Conservation (phyloP, 768 basidiomycete genomes). For the Suillus luteus region DNA sequence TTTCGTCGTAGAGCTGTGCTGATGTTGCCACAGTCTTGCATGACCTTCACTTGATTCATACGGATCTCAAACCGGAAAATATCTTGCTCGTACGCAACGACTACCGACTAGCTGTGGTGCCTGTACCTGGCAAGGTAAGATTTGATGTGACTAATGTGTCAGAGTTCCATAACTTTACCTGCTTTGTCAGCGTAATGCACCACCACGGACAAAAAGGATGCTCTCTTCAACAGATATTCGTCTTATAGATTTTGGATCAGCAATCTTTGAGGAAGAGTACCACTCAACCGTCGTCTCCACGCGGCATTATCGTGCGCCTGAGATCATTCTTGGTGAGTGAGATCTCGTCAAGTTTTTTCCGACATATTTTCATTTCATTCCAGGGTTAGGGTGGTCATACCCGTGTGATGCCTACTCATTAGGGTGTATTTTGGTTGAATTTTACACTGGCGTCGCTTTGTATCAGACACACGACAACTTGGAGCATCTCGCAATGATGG, state of each 20-base stretch:
- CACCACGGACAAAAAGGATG: constrained; percentile 72
- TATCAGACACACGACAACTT: constrained; percentile 99
- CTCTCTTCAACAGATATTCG: constrained; percentile 89
- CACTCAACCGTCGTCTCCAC: constrained; percentile 98
- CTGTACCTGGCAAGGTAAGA: constrained; percentile 66
- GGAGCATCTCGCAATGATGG: constrained; percentile 99
- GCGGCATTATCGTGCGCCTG: constrained; percentile 97
- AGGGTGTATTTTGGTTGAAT: constrained; percentile 98
- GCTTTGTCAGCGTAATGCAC: constrained; percentile 56
- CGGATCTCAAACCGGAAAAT: constrained; percentile 98
- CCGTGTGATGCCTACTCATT: constrained; percentile 98
- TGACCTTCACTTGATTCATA: constrained; percentile 89
- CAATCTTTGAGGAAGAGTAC: constrained; percentile 97
- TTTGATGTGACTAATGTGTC: constrained; percentile 10
- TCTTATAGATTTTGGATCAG: constrained; percentile 97
- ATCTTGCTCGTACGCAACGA: constrained; percentile 91
- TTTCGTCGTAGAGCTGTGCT: constrained; percentile 2
- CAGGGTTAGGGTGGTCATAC: constrained; percentile 97
- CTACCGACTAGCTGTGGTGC: constrained; percentile 60
- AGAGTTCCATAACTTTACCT: constrained; percentile 18
- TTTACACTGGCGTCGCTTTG: constrained; percentile 96
- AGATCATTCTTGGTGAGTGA: constrained; percentile 93
- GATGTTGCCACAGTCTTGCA: constrained; percentile 70
- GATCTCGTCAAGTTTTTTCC: constrained; percentile 6
- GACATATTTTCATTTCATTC: constrained; percentile 17